Evolutionary conservation across 805 yeast species (phyloP), one percentile per base, ranked within the genome.

Genomic region (Maudiozyma barnettii): DNA sequence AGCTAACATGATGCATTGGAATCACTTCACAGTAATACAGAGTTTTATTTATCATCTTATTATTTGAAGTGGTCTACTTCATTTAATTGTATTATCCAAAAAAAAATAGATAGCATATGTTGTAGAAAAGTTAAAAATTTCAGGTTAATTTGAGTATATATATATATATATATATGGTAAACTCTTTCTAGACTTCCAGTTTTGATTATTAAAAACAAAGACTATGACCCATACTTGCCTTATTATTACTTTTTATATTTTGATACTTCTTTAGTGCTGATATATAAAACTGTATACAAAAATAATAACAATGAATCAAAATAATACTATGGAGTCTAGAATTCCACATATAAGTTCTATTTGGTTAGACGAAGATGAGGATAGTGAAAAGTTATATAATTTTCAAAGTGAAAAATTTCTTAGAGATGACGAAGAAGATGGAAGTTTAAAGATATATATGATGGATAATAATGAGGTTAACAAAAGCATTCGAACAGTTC

Each of bases 321-420:
- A 39, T 3, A 22, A 14, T 7, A 45, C 26, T 39, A 42, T 3
- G 14, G 39, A 42, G 20, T 49, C 45, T 10, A 19, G 35, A 9
- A 26, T 57, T 33, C 64, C 63, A 19, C 64, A 57, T 41, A 70
- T 70, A 69, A 65, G 63, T 45, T 70, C 74, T 22, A 69, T 69
- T 44, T 70, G 74, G 74, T 49, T 70, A 30, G 74, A 69, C 45
- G 72, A 70, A 38, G 72, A 68, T 43, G 56, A 60, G 38, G 63
- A 60, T 35, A 57, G 55, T n/a, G 63, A 59, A 37, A 69, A 69
- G 48, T 55, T 69, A 36, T 63, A 64, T 48, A 61, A 62, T 19
- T 45, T 60, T 13, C 64, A 61, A 45, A 59, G 45, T 20, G 46
- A 50, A 16, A 39, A 30, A 20, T 41, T 43, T 18, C 16, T 44